phyloP scores from a whole-genome alignment of 345 rosid species.

The Boechera stricta region DNA sequence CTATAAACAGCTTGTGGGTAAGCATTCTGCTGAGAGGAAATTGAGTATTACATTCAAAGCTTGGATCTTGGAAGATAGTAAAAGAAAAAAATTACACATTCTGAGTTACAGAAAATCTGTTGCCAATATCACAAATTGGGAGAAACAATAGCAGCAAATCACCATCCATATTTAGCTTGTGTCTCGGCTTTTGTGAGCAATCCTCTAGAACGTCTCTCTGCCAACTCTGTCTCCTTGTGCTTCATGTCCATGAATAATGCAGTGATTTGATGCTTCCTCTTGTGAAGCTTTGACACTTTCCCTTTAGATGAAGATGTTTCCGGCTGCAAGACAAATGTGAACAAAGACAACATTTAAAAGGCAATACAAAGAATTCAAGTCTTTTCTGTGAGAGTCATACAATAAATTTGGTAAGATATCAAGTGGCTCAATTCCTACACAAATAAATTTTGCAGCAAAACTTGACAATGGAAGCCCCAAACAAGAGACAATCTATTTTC shows the following conservation, averaged over 20 bases:
- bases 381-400: background rate
- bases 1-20: conserved; percentile 4
- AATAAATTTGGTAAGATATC: background rate
- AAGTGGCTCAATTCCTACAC: background rate
- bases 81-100: background rate
- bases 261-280: conserved; percentile 98
- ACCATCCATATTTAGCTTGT: conserved; percentile 94
- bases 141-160: conserved; percentile 40
- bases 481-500: conserved; percentile 8
- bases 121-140: background rate
- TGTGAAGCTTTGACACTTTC: conserved; percentile 88
- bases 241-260: conserved; percentile 77
- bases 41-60: conserved; percentile 27
- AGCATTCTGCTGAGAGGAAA: conserved; percentile 21
- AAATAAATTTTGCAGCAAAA: conserved; percentile 15
- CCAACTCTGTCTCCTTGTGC: conserved; percentile 82
- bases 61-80: conserved; percentile 12
- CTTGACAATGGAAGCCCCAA: background rate
- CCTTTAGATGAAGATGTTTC: conserved; percentile 68
- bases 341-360: background rate
- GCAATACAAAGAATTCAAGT: conserved; percentile 1
- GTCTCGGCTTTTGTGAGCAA: conserved; percentile 89
- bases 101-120: conserved; percentile 23
- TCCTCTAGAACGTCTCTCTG: conserved; percentile 87
- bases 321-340: conserved; percentile 55